Base-by-base conservation (phyloP, 305 asterid species). In the Vinca major region DNA sequence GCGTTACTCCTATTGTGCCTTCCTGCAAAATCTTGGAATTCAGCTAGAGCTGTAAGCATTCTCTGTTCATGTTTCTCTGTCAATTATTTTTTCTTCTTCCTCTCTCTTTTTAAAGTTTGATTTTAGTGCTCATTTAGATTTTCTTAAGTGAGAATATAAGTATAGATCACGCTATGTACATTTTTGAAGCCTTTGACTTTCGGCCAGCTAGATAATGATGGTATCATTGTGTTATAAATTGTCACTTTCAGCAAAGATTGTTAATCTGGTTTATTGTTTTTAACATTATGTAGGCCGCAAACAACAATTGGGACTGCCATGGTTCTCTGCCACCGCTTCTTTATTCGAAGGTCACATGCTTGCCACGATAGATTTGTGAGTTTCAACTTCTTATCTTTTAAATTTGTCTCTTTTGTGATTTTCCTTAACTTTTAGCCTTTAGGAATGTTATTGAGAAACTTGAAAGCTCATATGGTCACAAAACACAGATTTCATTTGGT, bases 281-380 rank as follows among this genome's bases (percentile, higher is more conserved):
- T 56, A 26, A 55, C 64, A 41, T 63, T 61, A 79, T 85, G 76
- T 91, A 93, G 99, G 75, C 99, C 99, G 26, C 99, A 90, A 69
- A 89, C 95, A 61, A 93, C 99, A 21, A 84, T 89, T 17, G 97
- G 91, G 63, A 90, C 97, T 82, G 96, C 96, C 70, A 89, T 90
- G 95, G 88, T 93, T 81, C 80, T 93, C 62, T 93, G 97, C 81
- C 99, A 93, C 75, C 99, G 96, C 41, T 90, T 93, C 86, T 93
- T 93, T 76, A 80, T 86, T 73, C 86, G 88, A 68, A 93, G 89
- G 58, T 93, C 99, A 51, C 99, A 93, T 80, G 99, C 99, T 69
- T 83, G 86, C 75, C 96, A 93, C 58, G 97, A 93, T 79, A 89
- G 99, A 93, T 90, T 81, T 82, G 99, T 93, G 68, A 83, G 97